Evolutionary conservation across 164 flowering plant species (phyloP).

Genomic region (grape (Vitis vinifera)): DNA sequence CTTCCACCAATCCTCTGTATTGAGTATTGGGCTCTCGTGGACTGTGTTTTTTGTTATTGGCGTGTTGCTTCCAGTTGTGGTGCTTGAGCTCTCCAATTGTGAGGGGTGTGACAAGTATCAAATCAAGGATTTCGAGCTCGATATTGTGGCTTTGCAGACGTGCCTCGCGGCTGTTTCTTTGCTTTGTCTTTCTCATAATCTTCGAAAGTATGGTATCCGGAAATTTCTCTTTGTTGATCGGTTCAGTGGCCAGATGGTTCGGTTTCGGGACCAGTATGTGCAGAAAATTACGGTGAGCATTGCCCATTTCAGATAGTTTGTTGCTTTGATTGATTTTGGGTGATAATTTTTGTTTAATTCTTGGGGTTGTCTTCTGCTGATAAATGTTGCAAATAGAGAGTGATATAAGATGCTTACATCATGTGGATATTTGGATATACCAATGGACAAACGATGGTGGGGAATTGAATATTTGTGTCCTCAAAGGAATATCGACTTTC

Average conservation of each 20-base stretch:
- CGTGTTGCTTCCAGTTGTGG: conserved; percentile 46
- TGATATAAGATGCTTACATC: no score
- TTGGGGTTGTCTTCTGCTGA: not conserved
- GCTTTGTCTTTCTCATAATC: conserved; percentile 64
- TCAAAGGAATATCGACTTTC: no score
- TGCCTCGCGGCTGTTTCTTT: conserved; percentile 68
- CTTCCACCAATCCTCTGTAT: conserved; percentile 46
- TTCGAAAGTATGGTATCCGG: conserved; percentile 70
- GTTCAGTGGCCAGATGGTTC: conserved; percentile 41
- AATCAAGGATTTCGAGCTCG: conserved; percentile 62
- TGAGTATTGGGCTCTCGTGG: conserved; percentile 53
- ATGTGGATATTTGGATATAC: no score
- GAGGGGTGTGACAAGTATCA: conserved; percentile 51
- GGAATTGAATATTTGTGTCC: no score
- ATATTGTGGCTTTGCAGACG: conserved; percentile 61
- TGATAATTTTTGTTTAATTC: not conserved
- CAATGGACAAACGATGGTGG: no score
- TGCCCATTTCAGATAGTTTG: not conserved
- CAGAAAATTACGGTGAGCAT: conserved; percentile 57
- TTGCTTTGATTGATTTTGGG: conserved; percentile 2
- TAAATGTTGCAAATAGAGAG: no score
- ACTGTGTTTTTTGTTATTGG: conserved; percentile 46
- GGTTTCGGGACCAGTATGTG: conserved; percentile 49
- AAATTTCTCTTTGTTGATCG: conserved; percentile 84
- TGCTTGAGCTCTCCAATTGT: conserved; percentile 44